Percentiles rank a stretch among this genome's conserved stretches.
phyloP scores from a whole-genome alignment of 805 yeast genomes.

The Komagataella kurtzmanii region DNA sequence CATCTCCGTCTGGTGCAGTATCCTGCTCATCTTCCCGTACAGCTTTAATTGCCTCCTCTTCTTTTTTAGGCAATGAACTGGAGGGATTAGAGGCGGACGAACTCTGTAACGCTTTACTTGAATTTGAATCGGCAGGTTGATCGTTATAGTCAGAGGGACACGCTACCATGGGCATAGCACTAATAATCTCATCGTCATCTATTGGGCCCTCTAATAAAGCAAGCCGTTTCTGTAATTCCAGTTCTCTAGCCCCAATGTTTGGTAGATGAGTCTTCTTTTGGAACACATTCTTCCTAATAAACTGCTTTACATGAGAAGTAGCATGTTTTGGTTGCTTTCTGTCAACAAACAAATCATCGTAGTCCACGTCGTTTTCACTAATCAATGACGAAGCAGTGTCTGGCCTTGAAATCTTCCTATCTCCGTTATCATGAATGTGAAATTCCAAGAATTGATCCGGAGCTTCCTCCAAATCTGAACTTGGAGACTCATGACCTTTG shows the following conservation, averaged over 20 bases:
- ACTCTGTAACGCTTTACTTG: background rate
- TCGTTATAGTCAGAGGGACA: background rate
- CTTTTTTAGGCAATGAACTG: background rate
- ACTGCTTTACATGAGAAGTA: background rate
- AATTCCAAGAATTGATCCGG: background rate
- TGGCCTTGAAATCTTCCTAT: background rate
- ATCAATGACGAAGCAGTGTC: background rate
- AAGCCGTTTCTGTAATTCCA: background rate
- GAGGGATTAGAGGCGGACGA: background rate
- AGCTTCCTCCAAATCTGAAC: background rate
- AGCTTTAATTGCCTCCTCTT: background rate
- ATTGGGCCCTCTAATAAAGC: background rate
- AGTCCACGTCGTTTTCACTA: background rate
- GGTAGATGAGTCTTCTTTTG: background rate
- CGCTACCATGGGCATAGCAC: background rate
- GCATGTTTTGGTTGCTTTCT: background rate
- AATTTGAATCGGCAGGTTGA: background rate
- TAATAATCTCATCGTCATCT: background rate
- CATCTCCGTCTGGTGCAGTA: background rate
- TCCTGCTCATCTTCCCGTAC: background rate
- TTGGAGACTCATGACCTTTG: background rate
- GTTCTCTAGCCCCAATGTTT: background rate
- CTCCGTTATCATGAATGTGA: background rate
- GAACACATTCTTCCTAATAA: background rate
- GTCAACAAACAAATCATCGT: background rate